phyloP scores from a whole-genome alignment of 129 eudicot species.

The Daucus carota region DH1_v3.0 NC_030386.2:31644501-31645000 shows the following conservation, averaged over 20 bases:
- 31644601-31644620: not conserved
- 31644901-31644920: conserved; percentile 88
- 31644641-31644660: not conserved
- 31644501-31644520: not conserved
- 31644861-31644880: conserved; percentile 83
- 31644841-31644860: conserved; percentile 67
- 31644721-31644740: conserved; percentile 5
- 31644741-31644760: not conserved
- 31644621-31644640: not conserved
- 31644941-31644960: conserved; percentile 72
- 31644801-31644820: conserved; percentile 24
- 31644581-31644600: not conserved
- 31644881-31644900: conserved; percentile 96
- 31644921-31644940: conserved; percentile 88
- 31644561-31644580: not conserved
- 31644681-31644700: not conserved
- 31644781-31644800: conserved; percentile 54
- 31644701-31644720: not conserved
- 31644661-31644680: not conserved
- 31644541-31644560: not conserved
- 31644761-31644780: conserved; percentile 21
- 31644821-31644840: conserved; percentile 23
- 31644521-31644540: not conserved
- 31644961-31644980: conserved; percentile 72
- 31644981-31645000: conserved; percentile 63